Base-by-base conservation (phyloP, 2,329 filamentous ascomycete species). In the Trichoderma polysporum region DNA sequence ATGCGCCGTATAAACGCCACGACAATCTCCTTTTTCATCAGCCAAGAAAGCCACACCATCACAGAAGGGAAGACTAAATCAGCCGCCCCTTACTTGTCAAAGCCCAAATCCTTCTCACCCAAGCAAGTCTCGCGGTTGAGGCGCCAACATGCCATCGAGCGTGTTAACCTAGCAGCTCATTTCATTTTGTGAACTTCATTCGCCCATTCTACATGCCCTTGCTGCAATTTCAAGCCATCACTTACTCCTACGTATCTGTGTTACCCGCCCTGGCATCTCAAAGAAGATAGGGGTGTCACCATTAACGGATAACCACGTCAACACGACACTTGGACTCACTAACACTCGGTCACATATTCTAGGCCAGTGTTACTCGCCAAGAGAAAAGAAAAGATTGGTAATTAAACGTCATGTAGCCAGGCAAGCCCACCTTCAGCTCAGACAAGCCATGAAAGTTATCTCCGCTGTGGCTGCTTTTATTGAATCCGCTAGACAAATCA, bases 381-480 rank as follows among this genome's bases (percentile, higher is more conserved):
- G 22, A 50, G 19, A 10, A 27, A 27, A 31, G 25, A n/a, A 17
- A 45, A 59, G 4, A 50, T 50, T 52, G 35, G 49, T 22, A 31
- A 25, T 45, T 22, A 33, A 25, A 45, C 4, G 12, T 15, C 59
- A 22, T 7, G 47, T 22, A 52, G 22, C 47, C 25, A 6, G 13
- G 22, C 10, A 25, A 41, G 10, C 19, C 25, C 50, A 10, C 12
- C 4, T 41, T 22, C 49, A 53, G 47, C 35, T 19, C 49, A 52
- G 19, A 15, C 54, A 45, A 10, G 27, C 41, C 37, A 53, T 53
- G 31, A 13, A 15, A 4, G 53, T n/a, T 33, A n/a, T 25, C 35
- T 63, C 59, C 59, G 59, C 25, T 63, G 49, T 63, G 59, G 59
- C 59, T 45, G 59, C 35, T 19, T 52, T 54, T 63, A 63, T 63